These are phyloP conservation scores for Caloboletus firmus DNA, from an alignment of 1,284 basidiomycete genomes.

Conservation along the genomic window DNA sequence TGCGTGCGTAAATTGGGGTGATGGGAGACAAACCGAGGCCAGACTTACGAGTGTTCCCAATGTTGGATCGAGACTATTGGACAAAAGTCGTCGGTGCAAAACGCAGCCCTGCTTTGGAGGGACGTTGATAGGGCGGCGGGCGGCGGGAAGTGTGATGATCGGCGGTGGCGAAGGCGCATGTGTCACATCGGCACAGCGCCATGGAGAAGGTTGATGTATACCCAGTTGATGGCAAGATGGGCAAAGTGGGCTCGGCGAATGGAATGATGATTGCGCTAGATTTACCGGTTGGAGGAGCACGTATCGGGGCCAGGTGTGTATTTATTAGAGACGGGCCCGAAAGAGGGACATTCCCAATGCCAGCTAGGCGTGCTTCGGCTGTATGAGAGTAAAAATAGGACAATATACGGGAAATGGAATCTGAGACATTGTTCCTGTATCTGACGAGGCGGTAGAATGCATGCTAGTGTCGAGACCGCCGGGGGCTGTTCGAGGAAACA, in stretches of 20 bases:
- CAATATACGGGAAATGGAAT: not conserved
- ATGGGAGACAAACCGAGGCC: not conserved
- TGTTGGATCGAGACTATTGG: not conserved
- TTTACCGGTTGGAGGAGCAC: not conserved
- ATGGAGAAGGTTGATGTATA: no score
- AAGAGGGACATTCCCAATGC: not conserved
- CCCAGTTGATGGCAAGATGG: no score
- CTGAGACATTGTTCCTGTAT: not conserved
- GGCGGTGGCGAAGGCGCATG: constrained; percentile 10
- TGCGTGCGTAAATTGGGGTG: not conserved
- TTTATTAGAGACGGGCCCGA: constrained; percentile 3
- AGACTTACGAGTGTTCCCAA: not conserved
- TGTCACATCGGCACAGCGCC: no score
- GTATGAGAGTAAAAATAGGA: not conserved
- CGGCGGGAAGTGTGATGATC: constrained; percentile 8
- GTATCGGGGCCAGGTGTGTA: not conserved
- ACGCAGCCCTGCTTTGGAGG: not conserved
- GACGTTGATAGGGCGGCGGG: constrained; percentile 1
- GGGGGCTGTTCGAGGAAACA: not conserved
- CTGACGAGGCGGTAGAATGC: not conserved
- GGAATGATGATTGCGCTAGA: not conserved
- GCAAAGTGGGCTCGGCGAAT: no score
- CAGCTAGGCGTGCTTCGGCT: no score
- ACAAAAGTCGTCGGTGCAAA: not conserved
- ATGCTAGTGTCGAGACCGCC: not conserved